phyloP scores from a whole-genome alignment of 805 yeast genomes.

The Candida namnaoensis region DNA sequence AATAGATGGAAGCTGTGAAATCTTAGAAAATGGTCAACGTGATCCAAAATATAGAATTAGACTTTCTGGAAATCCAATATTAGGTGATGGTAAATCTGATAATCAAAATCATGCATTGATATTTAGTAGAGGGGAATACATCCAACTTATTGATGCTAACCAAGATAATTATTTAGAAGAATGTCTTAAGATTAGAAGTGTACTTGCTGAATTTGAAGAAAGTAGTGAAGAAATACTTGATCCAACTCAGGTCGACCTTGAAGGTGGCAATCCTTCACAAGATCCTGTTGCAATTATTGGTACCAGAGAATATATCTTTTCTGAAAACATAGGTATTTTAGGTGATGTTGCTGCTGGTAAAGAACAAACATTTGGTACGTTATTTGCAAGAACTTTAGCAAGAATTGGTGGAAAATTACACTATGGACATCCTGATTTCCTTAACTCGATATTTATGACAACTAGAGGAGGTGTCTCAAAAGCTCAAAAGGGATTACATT shows the following conservation, averaged over 20 bases:
- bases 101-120: slow-evolving; percentile 73
- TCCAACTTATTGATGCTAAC: slow-evolving; percentile 76
- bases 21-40: slow-evolving; percentile 47
- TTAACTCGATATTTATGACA: slow-evolving; percentile 68
- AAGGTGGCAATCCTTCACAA: slow-evolving; percentile 42
- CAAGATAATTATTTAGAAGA: slow-evolving; percentile 81
- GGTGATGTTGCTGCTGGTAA: slow-evolving; percentile 88
- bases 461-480: slow-evolving; percentile 85
- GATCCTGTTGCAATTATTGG: slow-evolving; percentile 79
- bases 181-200: slow-evolving; percentile 64
- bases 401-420: slow-evolving; percentile 78
- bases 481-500: slow-evolving; percentile 75
- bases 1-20: slow-evolving; percentile 64
- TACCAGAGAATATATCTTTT: slow-evolving; percentile 75
- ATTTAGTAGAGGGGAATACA: slow-evolving; percentile 73
- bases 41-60: slow-evolving; percentile 55
- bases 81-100: slow-evolving; percentile 83
- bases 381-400: slow-evolving; percentile 76
- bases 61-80: slow-evolving; percentile 72
- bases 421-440: slow-evolving; percentile 82
- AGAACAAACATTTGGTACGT: slow-evolving; percentile 82
- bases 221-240: slow-evolving; percentile 6
- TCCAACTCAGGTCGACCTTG: not conserved
- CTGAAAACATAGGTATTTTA: slow-evolving; percentile 72
- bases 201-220: slow-evolving; percentile 73